Evolutionary conservation across 2,329 filamentous ascomycete genomes (phyloP).

Genomic region (Emergomyces orientalis): DNA sequence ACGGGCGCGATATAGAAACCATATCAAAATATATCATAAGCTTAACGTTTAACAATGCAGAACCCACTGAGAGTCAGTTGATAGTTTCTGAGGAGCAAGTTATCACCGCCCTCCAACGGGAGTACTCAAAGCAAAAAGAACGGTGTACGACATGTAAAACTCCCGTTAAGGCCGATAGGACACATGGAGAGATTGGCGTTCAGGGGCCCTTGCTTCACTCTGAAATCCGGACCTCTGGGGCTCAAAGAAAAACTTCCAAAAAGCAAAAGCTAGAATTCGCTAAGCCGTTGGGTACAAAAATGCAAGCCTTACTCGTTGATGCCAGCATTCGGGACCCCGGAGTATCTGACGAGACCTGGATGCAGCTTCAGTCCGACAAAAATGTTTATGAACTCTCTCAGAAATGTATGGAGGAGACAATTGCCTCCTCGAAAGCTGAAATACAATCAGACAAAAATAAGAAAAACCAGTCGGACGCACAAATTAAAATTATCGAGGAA

Average conservation of each 20-base stretch:
- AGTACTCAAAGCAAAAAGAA: neutral
- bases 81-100: constrained; percentile 15
- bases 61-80: constrained; percentile 15
- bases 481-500: neutral
- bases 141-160: neutral
- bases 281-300: neutral
- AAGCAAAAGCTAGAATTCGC: neutral
- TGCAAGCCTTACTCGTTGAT: too few relatives aligned
- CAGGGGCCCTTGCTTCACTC: neutral
- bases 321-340: constrained; percentile 42
- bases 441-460: neutral
- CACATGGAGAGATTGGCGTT: neutral
- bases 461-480: neutral
- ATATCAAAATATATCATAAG: constrained; percentile 45
- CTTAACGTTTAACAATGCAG: constrained; percentile 12
- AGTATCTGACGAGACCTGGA: constrained; percentile 53
- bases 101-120: constrained; percentile 5
- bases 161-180: neutral
- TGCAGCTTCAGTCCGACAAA: constrained; percentile 48
- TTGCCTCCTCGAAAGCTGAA: constrained; percentile 12
- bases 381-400: constrained; percentile 19
- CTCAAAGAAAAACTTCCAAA: neutral
- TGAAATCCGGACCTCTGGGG: neutral
- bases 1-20: constrained; percentile 52
- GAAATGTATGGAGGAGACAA: constrained; percentile 6